These are phyloP conservation scores for Epichloe gansuensis DNA, from an alignment of 2,329 filamentous ascomycete species.

Conservation along the genomic window DNA sequence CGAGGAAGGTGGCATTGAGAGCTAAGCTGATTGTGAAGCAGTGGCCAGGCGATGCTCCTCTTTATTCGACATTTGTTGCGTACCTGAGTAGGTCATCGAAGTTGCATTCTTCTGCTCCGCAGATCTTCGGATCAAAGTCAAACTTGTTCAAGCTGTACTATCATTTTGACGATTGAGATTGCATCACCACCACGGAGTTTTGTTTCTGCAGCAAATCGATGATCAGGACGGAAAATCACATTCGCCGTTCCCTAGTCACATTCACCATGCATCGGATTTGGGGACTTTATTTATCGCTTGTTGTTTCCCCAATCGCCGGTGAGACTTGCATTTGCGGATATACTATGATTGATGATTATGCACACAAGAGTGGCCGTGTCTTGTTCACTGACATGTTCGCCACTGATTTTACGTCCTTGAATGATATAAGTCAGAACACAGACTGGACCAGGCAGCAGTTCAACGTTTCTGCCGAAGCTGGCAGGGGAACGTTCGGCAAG, in stretches of 20 bases:
- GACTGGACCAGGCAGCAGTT: constrained; percentile 58
- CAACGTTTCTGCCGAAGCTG: constrained; percentile 43
- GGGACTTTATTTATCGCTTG: constrained; percentile 4
- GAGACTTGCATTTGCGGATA: constrained; percentile 62
- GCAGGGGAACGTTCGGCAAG: constrained; percentile 54
- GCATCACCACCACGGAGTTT: background rate
- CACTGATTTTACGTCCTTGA: constrained; percentile 53
- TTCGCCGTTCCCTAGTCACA: background rate
- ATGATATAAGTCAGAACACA: constrained; percentile 33
- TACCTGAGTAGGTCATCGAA: no score
- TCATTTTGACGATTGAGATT: background rate
- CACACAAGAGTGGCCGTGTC: constrained; percentile 23
- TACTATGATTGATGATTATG: constrained; percentile 30
- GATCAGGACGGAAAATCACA: background rate
- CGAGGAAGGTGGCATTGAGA: background rate
- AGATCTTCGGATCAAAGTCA: background rate
- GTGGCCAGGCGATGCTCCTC: no score
- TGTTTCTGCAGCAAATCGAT: background rate
- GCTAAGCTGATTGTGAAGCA: no score
- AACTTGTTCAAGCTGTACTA: background rate
- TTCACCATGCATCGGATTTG: background rate
- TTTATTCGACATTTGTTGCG: no score
- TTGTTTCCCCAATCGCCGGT: constrained; percentile 8
- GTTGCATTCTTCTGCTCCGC: no score
- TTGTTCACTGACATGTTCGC: constrained; percentile 60